These are phyloP conservation scores for Lactarius sanguifluus DNA, from an alignment of 768 basidiomycete genomes.

Conservation along the genomic window DNA sequence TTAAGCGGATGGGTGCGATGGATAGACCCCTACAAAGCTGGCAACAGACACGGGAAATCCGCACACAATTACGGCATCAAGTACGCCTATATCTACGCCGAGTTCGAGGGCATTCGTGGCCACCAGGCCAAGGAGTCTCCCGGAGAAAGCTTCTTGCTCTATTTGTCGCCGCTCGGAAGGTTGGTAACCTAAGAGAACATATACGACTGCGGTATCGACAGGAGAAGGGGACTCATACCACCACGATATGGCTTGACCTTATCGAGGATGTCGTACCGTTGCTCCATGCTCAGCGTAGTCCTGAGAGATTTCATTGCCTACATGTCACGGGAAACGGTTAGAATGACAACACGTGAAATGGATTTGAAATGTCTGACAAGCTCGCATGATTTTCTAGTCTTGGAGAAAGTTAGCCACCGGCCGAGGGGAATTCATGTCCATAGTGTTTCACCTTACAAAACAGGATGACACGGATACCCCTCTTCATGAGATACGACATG, in stretches of 20 bases:
- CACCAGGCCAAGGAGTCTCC: slow-evolving; percentile 78
- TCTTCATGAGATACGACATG: slow-evolving; percentile 80
- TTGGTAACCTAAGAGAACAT: slow-evolving; percentile 13
- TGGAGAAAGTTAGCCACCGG: slow-evolving; percentile 3
- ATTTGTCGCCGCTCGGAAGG: slow-evolving; percentile 75
- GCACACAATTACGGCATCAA: slow-evolving; percentile 88
- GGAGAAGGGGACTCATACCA: slow-evolving; percentile 45
- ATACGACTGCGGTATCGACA: background rate
- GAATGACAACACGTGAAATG: background rate
- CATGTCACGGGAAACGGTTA: background rate
- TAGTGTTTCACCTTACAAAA: slow-evolving; percentile 69
- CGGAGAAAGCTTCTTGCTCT: slow-evolving; percentile 84
- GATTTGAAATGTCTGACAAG: slow-evolving; percentile 46
- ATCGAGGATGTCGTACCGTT: slow-evolving; percentile 71
- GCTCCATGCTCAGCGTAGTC: slow-evolving; percentile 67
- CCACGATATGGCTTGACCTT: slow-evolving; percentile 82
- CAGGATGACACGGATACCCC: slow-evolving; percentile 78
- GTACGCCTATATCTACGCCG: slow-evolving; percentile 85
- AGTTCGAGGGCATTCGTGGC: slow-evolving; percentile 91
- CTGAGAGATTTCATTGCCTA: slow-evolving; percentile 81
- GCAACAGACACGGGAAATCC: slow-evolving; percentile 80
- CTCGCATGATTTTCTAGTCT: slow-evolving; percentile 84
- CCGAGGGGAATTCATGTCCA: background rate
- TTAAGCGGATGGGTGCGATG: too few species aligned
- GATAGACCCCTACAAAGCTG: slow-evolving; percentile 60